These are phyloP conservation scores for Rhododendron ovatum DNA, from an alignment of 148 eudicot species.

Conservation along the genomic window DNA sequence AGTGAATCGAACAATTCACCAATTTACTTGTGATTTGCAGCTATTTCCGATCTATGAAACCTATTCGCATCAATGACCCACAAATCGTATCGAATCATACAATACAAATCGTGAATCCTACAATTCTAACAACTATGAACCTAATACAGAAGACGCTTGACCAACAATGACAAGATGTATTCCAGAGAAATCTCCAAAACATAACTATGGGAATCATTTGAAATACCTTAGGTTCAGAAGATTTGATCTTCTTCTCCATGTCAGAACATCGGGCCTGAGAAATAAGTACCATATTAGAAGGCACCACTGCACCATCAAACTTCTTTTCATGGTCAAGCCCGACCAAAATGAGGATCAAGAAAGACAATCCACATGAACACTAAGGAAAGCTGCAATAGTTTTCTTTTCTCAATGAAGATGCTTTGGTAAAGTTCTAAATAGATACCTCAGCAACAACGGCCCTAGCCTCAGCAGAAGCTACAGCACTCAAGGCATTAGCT, in stretches of 20 bases:
- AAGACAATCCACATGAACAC: not conserved
- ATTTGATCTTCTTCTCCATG: conserved; percentile 51
- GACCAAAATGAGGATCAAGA: not conserved
- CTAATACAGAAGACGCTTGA: not conserved
- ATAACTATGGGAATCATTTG: not conserved
- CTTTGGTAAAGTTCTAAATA: not conserved
- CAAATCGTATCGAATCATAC: not conserved
- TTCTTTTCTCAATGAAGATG: not conserved
- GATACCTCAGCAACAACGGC: conserved; percentile 73
- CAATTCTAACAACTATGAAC: not conserved
- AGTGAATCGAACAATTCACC: not conserved
- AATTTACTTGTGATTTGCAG: not conserved
- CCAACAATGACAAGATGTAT: not conserved
- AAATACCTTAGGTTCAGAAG: conserved; percentile 32
- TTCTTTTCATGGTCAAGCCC: not conserved
- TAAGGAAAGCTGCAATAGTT: not conserved
- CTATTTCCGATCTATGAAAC: not conserved
- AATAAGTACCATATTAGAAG: not conserved
- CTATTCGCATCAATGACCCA: not conserved
- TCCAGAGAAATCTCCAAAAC: not conserved
- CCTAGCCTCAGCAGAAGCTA: conserved; percentile 72
- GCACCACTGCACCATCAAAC: not conserved
- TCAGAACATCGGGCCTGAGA: conserved; percentile 60
- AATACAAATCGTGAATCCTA: not conserved
- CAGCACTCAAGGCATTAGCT: conserved; percentile 58